phyloP scores from a whole-genome alignment of 179 eudicot genomes.

The Camellia oleifera region DNA sequence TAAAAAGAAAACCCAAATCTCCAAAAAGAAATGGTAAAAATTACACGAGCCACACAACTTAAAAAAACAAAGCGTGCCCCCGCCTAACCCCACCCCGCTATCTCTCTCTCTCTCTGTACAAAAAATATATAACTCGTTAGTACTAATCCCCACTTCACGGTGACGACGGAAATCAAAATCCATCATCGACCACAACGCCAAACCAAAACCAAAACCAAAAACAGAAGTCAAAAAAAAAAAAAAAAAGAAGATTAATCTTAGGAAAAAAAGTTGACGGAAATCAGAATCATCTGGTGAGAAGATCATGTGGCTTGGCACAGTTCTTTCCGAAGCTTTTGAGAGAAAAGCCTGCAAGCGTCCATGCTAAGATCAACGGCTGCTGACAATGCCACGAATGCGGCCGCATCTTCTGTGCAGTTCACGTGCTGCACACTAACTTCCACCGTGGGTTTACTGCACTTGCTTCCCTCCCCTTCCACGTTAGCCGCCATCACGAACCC shows the following conservation, averaged over 20 bases:
- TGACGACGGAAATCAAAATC: background rate
- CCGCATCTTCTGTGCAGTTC: conserved; percentile 89
- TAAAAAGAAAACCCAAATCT: too few species aligned
- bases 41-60: too few species aligned
- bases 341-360: conserved; percentile 86
- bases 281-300: conserved; percentile 20
- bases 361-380: conserved; percentile 89
- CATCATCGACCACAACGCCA: background rate
- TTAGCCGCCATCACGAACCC: conserved; percentile 84
- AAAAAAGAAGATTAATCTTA: background rate
- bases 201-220: background rate
- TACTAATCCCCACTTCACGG: background rate
- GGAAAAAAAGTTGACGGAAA: background rate
- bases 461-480: conserved; percentile 66
- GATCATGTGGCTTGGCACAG: conserved; percentile 52
- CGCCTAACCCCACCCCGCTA: too few species aligned
- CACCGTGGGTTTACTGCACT: conserved; percentile 61
- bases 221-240: background rate
- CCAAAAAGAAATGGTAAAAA: too few species aligned
- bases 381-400: conserved; percentile 75
- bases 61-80: too few species aligned
- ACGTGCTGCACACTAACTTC: conserved; percentile 88
- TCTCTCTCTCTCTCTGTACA: too few species aligned
- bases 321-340: conserved; percentile 85
- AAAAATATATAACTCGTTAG: too few species aligned